Evolutionary conservation across 2,329 filamentous ascomycete species (phyloP), one percentile per base, ranked within the genome.

Genomic region (Fusarium pilosicola): DNA sequence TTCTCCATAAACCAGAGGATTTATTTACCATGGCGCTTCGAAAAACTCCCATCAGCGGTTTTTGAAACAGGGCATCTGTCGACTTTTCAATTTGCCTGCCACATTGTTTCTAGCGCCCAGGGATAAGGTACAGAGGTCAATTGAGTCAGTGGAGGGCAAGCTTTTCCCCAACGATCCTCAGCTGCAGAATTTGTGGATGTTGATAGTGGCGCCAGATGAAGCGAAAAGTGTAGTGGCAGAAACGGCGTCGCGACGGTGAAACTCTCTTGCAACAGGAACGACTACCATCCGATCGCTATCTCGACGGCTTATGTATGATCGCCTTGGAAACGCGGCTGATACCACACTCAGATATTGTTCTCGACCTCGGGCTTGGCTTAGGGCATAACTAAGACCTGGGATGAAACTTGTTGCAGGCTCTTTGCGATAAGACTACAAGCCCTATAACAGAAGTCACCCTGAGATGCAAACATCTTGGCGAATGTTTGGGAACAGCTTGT

Each of bases 261-360:
- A 77, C 75, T 30, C 55, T 69, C 65, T 66, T 77, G 75, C 74
- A 66, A 77, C 75, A 65, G 59, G 69, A 66, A 68, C 44, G 38
- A 46, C 55, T 49, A 57, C 44, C 52, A 62, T 69, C 63, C 68
- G 75, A 46, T 65, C 45, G 26, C 32, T 51, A 54, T 42, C 63
- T 68, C 51, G 60, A 70, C 73, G 70, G 64, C 42, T 68, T 24
- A 18, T 74, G 75, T 74, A 49, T 76, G 62, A 77, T 76, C 64
- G 62, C 36, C 69, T 69, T 34, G 51, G 65, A 61, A 69, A 65
- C 71, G 51, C 51, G n/a, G 41, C 59, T 60, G 62, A 77, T 68
- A 74, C 42, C 52, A 63, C 26, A 55, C 41, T 52, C 49, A 39
- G 46, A 44, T 61, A 64, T 44, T 26, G 24, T 44, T 34, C 36